Conservation (phyloP, 345 rosid genomes). For the Xanthoceras sorbifolium region DNA sequence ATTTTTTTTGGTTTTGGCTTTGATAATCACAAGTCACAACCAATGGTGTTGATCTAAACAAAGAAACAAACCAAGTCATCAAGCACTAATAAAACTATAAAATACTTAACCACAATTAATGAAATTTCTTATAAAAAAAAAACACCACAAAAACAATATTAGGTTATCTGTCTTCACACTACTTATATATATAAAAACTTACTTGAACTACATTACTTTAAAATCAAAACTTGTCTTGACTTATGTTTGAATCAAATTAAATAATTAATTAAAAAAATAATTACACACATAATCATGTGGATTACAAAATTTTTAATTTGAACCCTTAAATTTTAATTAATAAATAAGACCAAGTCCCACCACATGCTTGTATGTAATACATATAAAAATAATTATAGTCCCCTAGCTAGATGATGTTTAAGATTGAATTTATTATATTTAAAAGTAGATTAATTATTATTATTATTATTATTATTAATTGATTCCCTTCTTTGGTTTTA, state of each 20-base stretch:
- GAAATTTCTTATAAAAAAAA: slow-evolving; percentile 10
- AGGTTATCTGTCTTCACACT: slow-evolving; percentile 21
- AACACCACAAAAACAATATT: slow-evolving; percentile 8
- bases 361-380: slow-evolving; percentile 18
- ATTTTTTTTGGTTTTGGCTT: background rate
- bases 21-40: background rate
- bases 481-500: background rate
- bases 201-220: slow-evolving; percentile 25
- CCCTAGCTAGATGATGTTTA: background rate
- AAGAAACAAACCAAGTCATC: slow-evolving; percentile 10
- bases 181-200: too few relatives aligned
- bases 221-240: slow-evolving; percentile 32
- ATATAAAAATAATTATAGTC: background rate
- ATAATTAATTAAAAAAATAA: slow-evolving; percentile 8
- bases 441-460: background rate
- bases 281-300: background rate
- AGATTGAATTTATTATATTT: background rate
- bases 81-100: background rate
- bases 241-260: slow-evolving; percentile 3
- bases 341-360: slow-evolving; percentile 25
- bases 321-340: too few relatives aligned
- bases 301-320: slow-evolving; percentile 12
- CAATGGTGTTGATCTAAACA: slow-evolving; percentile 23
- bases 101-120: slow-evolving; percentile 4
- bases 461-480: too few relatives aligned